These are phyloP conservation scores for Diaporthe longicolla DNA, from an alignment of 2,329 filamentous ascomycete genomes.

Conservation along the genomic window DNA sequence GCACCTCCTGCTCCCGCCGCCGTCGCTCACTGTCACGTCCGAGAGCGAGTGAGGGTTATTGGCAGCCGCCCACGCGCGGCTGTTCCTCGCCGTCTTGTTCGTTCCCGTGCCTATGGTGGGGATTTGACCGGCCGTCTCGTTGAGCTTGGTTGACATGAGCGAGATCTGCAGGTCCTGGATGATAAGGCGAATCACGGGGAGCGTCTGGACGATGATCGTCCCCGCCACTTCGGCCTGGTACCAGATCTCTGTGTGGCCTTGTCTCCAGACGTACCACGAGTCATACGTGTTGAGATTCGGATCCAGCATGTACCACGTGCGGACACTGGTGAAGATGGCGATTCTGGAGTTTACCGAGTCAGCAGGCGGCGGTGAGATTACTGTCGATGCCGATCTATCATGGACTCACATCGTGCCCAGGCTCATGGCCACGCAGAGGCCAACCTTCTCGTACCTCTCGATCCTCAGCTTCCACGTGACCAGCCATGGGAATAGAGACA, in stretches of 20 bases:
- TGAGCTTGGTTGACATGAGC: slow-evolving; percentile 47
- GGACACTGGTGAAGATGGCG: slow-evolving; percentile 62
- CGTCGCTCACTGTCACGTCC: slow-evolving; percentile 14
- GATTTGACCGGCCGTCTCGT: slow-evolving; percentile 31
- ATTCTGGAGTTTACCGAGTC: slow-evolving; percentile 49
- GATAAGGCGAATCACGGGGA: slow-evolving; percentile 65
- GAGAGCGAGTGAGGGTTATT: slow-evolving; percentile 36
- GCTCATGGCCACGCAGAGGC: slow-evolving; percentile 65
- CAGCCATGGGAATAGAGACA: slow-evolving; percentile 65
- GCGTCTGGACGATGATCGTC: slow-evolving; percentile 69
- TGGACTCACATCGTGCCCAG: slow-evolving; percentile 57
- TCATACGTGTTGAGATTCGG: slow-evolving; percentile 57
- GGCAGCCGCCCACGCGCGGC: slow-evolving; percentile 31
- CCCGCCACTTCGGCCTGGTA: slow-evolving; percentile 66
- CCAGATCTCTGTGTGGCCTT: slow-evolving; percentile 62
- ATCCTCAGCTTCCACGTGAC: slow-evolving; percentile 64
- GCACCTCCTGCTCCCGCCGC: background rate
- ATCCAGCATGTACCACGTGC: slow-evolving; percentile 63
- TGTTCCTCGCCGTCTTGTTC: slow-evolving; percentile 33
- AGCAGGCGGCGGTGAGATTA: slow-evolving; percentile 23
- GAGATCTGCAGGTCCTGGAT: slow-evolving; percentile 57
- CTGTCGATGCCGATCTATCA: slow-evolving; percentile 44
- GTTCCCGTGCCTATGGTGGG: slow-evolving; percentile 18
- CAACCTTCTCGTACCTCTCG: slow-evolving; percentile 63
- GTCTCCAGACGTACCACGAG: slow-evolving; percentile 63